phyloP scores from a whole-genome alignment of 352 stramenopile species.

The Phytophthora capsici region DNA sequence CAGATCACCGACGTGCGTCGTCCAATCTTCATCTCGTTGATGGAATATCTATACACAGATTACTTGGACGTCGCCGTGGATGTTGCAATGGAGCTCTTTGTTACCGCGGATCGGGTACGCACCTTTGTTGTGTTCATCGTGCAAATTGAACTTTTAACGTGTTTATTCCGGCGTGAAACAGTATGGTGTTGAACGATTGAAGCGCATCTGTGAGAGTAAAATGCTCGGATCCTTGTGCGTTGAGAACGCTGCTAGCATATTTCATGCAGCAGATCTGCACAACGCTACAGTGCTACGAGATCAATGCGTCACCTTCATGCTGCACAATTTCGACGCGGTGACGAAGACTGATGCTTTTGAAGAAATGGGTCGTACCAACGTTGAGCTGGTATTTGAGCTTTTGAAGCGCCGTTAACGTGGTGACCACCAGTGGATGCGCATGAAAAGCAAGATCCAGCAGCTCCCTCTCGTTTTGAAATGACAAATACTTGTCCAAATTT shows the following conservation, averaged over 20 bases:
- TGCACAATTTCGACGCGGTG: slow-evolving; percentile 97
- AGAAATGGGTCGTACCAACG: slow-evolving; percentile 98
- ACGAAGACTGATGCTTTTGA: slow-evolving; percentile 97
- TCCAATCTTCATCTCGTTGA: slow-evolving; percentile 93
- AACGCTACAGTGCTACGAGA: slow-evolving; percentile 92
- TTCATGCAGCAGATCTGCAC: slow-evolving; percentile 96
- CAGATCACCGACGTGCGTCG: slow-evolving; percentile 92
- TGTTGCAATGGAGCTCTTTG: slow-evolving; percentile 95
- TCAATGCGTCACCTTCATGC: slow-evolving; percentile 97
- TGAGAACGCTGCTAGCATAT: slow-evolving; percentile 96
- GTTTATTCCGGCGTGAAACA: slow-evolving; percentile 25
- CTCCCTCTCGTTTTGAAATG: slow-evolving; percentile 7
- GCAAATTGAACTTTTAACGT: slow-evolving; percentile 12
- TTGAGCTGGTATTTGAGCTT: slow-evolving; percentile 98
- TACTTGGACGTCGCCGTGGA: slow-evolving; percentile 92
- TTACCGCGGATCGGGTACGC: slow-evolving; percentile 87
- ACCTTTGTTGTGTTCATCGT: neutral
- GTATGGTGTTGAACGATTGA: slow-evolving; percentile 89
- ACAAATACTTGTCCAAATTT: slow-evolving; percentile 18
- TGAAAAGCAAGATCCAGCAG: neutral
- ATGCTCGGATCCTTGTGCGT: slow-evolving; percentile 96
- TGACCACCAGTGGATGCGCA: neutral
- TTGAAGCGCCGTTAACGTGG: slow-evolving; percentile 78
- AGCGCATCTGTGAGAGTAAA: slow-evolving; percentile 95
- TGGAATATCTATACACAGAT: slow-evolving; percentile 97